Conservation (phyloP, 2,329 filamentous ascomycete genomes). For the Colletotrichum plurivorum region DNA sequence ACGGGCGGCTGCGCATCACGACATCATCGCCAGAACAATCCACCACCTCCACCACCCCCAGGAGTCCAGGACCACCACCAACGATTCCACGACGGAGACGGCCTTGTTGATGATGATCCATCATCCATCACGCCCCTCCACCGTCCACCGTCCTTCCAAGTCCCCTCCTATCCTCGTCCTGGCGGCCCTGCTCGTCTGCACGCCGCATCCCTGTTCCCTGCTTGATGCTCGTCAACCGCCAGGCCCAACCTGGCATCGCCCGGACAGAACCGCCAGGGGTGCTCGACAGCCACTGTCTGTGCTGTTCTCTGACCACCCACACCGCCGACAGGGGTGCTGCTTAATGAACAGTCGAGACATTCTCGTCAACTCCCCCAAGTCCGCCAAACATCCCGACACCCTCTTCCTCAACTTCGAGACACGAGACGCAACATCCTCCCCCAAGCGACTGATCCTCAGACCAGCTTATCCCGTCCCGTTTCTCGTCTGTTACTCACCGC, state of each 20-base stretch:
- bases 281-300: constrained; percentile 40
- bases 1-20: neutral
- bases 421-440: constrained; percentile 36
- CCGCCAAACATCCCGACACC: constrained; percentile 35
- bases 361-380: constrained; percentile 19
- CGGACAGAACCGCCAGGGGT: constrained; percentile 37
- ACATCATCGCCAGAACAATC: neutral
- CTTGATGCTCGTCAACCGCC: constrained; percentile 37
- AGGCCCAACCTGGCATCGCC: constrained; percentile 36
- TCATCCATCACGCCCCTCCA: neutral
- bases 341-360: constrained; percentile 4
- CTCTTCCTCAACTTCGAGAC: constrained; percentile 40
- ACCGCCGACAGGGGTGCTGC: constrained; percentile 33
- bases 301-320: constrained; percentile 39
- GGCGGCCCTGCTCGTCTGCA: constrained; percentile 14
- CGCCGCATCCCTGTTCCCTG: constrained; percentile 28
- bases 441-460: constrained; percentile 37
- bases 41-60: constrained; percentile 6
- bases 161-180: neutral
- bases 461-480: constrained; percentile 37
- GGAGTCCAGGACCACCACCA: neutral
- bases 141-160: neutral
- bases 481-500: constrained; percentile 20
- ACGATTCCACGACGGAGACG: neutral
- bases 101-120: neutral